Percentiles rank a stretch among this genome's conserved stretches.
Evolutionary conservation across 2,329 filamentous ascomycete genomes (phyloP).

Genomic region (Fusarium sp.): DNA sequence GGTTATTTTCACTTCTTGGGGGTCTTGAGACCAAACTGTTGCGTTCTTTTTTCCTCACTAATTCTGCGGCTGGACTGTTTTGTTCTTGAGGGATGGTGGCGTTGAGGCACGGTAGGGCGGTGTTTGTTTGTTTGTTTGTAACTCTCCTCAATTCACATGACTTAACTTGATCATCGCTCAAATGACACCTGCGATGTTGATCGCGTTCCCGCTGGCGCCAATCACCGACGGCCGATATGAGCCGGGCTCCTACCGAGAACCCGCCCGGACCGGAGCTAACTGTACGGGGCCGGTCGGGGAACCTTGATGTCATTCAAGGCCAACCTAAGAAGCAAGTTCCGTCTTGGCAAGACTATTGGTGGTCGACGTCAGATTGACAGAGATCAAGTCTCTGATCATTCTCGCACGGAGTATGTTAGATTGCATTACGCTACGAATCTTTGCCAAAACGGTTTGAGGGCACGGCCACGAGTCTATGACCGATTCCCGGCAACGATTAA

Average conservation of each 20-base stretch:
- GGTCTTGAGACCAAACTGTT: slow-evolving; percentile 15
- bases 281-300: slow-evolving; percentile 15
- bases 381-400: neutral
- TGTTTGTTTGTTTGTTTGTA: slow-evolving; percentile 16
- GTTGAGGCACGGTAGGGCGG: slow-evolving; percentile 26
- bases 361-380: neutral
- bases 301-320: slow-evolving; percentile 11
- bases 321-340: neutral
- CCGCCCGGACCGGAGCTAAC: slow-evolving; percentile 24
- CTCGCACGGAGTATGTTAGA: neutral
- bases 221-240: slow-evolving; percentile 26
- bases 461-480: neutral
- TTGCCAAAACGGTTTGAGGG: neutral
- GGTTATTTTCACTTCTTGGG: slow-evolving; percentile 6
- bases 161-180: slow-evolving; percentile 4
- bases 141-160: slow-evolving; percentile 36
- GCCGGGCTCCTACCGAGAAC: slow-evolving; percentile 10
- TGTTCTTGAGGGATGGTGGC: slow-evolving; percentile 22
- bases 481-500: neutral
- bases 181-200: slow-evolving; percentile 14
- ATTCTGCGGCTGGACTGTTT: slow-evolving; percentile 12
- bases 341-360: neutral
- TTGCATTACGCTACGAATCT: neutral
- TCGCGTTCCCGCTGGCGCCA: slow-evolving; percentile 4
- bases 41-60: slow-evolving; percentile 8